Evolutionary conservation across 1,139 yeast genomes (phyloP), one percentile per base, ranked within the genome.

Genomic region (Protomyces pachydermus): DNA sequence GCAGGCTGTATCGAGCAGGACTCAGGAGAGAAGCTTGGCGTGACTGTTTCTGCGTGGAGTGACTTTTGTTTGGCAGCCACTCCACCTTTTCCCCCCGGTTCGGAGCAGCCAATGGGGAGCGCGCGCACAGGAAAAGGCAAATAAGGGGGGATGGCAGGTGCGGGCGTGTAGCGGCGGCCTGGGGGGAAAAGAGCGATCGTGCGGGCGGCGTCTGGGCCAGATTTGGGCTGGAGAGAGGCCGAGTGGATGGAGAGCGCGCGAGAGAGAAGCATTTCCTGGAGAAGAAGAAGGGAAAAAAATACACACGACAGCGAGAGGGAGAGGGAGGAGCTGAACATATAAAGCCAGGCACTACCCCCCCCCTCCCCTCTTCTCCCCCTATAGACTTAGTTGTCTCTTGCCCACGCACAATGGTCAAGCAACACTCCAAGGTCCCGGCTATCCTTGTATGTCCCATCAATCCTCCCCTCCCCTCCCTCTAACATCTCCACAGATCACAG

Each of bases 341-440:
- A 37, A 37, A 37, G 42, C 14, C 14, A 3, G 5, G 14, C 32
- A 28, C 2, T 5, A 28, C 8, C 16, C 42, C 42, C 39, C 16
- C 42, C 42, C 3, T 20, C 4, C 42, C 42, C 16, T 37, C 42
- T 37, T 37, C 42, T 37, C 42, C 42, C 42, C 42, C 42, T 9
- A 37, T 37, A 14, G 16, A n/a, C 42, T 2, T 0, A 28, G 32
- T 28, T 28, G 32, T 28, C 9, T 28, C 48, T 16, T 42, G 23
- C 20, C 23, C 18, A 18, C 48, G 14, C 25, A 42, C 48, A 20
- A 42, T 42, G 48, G 48, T 42, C 48, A 42, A 42, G 48, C 48
- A 42, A 42, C 48, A 42, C 48, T 42, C 48, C 20, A 42, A 42
- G 48, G 48, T 42, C 23, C 48, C 48, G 48, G 48, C 48, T 20